These are phyloP conservation scores for Thielaviopsis musarum DNA, from an alignment of 2,329 filamentous ascomycete genomes.

Conservation along the genomic window DNA sequence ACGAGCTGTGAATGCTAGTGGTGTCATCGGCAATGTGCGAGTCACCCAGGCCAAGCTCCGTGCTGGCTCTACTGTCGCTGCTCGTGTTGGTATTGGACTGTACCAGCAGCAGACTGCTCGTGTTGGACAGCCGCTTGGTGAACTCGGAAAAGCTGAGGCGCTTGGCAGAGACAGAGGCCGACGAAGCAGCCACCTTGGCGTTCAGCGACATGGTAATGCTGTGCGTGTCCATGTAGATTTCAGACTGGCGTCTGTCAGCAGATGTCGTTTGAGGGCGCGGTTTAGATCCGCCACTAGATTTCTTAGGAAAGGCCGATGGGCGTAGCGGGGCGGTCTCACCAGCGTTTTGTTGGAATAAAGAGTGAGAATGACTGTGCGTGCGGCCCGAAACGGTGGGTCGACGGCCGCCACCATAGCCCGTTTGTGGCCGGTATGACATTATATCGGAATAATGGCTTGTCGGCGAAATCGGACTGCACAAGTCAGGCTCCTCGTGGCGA, in stretches of 20 bases:
- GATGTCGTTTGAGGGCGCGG: constrained; percentile 14
- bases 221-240: not conserved
- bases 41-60: constrained; percentile 6
- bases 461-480: constrained; percentile 15
- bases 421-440: constrained; percentile 22
- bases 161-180: constrained; percentile 27
- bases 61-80: constrained; percentile 20
- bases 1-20: not conserved
- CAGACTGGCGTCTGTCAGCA: constrained; percentile 19
- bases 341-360: constrained; percentile 9
- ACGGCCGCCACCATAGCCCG: constrained; percentile 3
- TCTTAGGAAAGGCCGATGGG: constrained; percentile 10
- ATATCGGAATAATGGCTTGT: not conserved
- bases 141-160: constrained; percentile 45
- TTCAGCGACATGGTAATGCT: not conserved
- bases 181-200: not conserved
- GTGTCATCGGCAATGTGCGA: constrained; percentile 1
- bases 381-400: constrained; percentile 11
- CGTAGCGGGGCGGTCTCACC: constrained; percentile 5
- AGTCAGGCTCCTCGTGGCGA: constrained; percentile 17
- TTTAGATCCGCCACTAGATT: not conserved
- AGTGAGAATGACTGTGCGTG: constrained; percentile 12
- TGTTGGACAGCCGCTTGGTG: constrained; percentile 42
- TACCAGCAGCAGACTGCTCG: constrained; percentile 40
- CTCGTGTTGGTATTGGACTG: constrained; percentile 36